These are phyloP conservation scores for Brassica cretica DNA, from an alignment of 345 rosid species.

Conservation along the genomic window DNA sequence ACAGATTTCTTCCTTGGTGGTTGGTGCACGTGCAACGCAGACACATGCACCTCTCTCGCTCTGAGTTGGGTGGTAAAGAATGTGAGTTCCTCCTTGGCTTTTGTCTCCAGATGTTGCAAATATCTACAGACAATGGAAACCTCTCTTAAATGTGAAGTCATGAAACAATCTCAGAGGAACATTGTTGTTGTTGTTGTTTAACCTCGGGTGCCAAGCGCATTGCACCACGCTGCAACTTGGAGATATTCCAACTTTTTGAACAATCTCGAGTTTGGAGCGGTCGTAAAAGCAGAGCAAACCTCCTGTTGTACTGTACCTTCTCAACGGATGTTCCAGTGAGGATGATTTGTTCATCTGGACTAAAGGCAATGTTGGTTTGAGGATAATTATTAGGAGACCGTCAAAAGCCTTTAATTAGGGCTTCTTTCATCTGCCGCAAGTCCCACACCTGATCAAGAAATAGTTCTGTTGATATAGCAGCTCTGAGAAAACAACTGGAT, in stretches of 20 bases:
- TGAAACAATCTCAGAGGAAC: background rate
- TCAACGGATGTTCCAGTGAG: constrained; percentile 94
- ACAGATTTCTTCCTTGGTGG: constrained; percentile 95
- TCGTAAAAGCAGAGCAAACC: constrained; percentile 89
- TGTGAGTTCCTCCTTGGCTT: constrained; percentile 84
- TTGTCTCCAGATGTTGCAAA: constrained; percentile 90
- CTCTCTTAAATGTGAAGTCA: background rate
- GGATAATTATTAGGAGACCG: constrained; percentile 86
- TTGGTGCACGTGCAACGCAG: constrained; percentile 93
- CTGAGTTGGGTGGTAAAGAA: constrained; percentile 77
- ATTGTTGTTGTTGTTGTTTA: constrained; percentile 43
- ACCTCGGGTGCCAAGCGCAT: constrained; percentile 90
- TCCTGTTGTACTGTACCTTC: constrained; percentile 75
- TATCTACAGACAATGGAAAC: constrained; percentile 45
- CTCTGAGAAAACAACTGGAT: constrained; percentile 14
- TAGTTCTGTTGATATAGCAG: constrained; percentile 8
- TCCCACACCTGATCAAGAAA: constrained; percentile 79
- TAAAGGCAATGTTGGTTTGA: constrained; percentile 88
- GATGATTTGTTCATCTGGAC: constrained; percentile 88
- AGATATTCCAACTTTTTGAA: constrained; percentile 85
- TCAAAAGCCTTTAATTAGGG: constrained; percentile 79
- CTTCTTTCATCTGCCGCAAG: constrained; percentile 73
- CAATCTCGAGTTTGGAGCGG: constrained; percentile 79
- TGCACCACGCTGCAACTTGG: constrained; percentile 87
- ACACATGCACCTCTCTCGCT: constrained; percentile 97